Evolutionary conservation across 1,284 basidiomycete species (phyloP).

Genomic region (Leucoagaricus sp.): DNA sequence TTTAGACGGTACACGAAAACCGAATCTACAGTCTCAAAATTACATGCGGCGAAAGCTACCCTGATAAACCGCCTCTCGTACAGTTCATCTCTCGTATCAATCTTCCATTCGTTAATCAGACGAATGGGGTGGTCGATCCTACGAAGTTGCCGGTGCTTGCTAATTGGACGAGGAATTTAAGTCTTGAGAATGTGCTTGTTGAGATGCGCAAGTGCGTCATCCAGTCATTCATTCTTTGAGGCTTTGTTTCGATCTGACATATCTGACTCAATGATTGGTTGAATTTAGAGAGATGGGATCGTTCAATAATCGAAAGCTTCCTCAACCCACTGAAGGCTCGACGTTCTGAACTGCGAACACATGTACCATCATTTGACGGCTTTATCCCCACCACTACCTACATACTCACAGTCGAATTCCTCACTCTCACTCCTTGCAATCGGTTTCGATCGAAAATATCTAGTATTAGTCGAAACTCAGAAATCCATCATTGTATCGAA

Average conservation of each 20-base stretch:
- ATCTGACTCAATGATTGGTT: no score
- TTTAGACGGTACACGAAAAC: constrained; percentile 94
- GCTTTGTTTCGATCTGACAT: neutral
- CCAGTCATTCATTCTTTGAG: neutral
- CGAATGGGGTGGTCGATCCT: constrained; percentile 78
- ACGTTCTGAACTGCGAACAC: constrained; percentile 59
- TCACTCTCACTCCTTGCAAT: neutral
- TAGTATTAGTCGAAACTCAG: neutral
- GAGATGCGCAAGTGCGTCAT: constrained; percentile 81
- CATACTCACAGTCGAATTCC: neutral
- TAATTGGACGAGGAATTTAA: constrained; percentile 75
- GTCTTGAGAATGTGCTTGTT: constrained; percentile 87
- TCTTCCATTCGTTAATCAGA: constrained; percentile 87
- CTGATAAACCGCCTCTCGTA: constrained; percentile 78
- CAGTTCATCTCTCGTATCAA: constrained; percentile 91
- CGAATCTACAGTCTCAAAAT: constrained; percentile 97
- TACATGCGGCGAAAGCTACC: constrained; percentile 82
- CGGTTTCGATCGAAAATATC: neutral
- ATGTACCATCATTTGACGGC: no score
- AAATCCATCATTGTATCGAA: neutral
- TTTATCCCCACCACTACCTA: neutral
- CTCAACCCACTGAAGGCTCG: constrained; percentile 91
- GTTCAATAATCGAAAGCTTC: constrained; percentile 88
- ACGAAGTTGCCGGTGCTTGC: constrained; percentile 69
- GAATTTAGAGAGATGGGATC: constrained; percentile 87